Percentiles rank a stretch among this genome's conserved stretches.
Conservation (phyloP, 768 basidiomycete species). For the Lentinula sp. region DNA sequence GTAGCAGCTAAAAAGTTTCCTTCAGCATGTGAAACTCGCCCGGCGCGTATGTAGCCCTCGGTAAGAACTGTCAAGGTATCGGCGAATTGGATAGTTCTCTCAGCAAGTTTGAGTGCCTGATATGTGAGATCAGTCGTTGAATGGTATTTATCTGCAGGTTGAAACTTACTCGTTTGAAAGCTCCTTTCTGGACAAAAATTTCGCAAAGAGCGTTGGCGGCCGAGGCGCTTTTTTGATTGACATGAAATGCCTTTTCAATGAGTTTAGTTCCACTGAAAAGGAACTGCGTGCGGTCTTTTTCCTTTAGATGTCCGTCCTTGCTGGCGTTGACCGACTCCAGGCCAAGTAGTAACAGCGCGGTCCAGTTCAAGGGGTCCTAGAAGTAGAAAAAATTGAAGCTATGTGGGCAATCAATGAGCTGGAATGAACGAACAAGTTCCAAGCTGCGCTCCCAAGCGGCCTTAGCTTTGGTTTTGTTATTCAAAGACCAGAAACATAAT, state of each 20-base stretch:
- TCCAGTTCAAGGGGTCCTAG: conserved; percentile 75
- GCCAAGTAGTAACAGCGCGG: conserved; percentile 78
- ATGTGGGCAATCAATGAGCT: neutral
- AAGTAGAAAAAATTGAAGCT: neutral
- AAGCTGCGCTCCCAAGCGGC: conserved; percentile 88
- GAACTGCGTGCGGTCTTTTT: conserved; percentile 54
- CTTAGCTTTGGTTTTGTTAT: conserved; percentile 75
- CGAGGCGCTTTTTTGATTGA: conserved; percentile 69
- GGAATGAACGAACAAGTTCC: conserved; percentile 58
- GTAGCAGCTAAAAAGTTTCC: conserved; percentile 59
- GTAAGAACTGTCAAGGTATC: conserved; percentile 82
- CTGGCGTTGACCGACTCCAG: conserved; percentile 84
- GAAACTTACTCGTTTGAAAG: conserved; percentile 48
- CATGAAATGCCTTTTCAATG: conserved; percentile 76
- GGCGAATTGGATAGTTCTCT: conserved; percentile 89
- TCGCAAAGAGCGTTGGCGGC: conserved; percentile 83
- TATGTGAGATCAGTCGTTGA: neutral
- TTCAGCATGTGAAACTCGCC: conserved; percentile 72
- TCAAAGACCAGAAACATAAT: conserved; percentile 87
- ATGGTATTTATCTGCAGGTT: neutral
- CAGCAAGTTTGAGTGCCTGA: conserved; percentile 88
- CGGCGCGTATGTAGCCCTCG: conserved; percentile 83
- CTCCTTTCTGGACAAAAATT: conserved; percentile 68
- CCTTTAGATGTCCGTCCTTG: conserved; percentile 59
- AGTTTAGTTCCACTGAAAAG: conserved; percentile 64